These are phyloP conservation scores for Pezicula neosporulosa DNA, from an alignment of 2,329 filamentous ascomycete species.

Conservation along the genomic window DNA sequence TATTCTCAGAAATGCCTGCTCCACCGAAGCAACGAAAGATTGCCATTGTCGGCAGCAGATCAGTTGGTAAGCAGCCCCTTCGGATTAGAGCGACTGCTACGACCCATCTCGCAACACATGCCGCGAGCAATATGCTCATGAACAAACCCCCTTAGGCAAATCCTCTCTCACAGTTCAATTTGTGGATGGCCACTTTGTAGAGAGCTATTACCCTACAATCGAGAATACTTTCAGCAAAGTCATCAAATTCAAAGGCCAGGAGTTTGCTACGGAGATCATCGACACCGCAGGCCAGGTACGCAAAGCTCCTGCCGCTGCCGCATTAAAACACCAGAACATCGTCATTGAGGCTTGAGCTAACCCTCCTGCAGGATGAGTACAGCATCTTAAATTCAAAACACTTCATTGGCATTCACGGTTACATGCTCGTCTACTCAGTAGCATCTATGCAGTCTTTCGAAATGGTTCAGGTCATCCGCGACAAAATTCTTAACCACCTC, in stretches of 20 bases:
- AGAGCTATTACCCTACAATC: conserved; percentile 98
- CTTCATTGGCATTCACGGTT: conserved; percentile 98
- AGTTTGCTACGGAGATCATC: conserved; percentile 94
- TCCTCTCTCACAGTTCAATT: conserved; percentile 96
- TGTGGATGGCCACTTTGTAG: conserved; percentile 96
- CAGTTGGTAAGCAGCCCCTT: conserved; percentile 66
- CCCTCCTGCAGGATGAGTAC: conserved; percentile 76
- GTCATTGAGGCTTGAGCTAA: conserved; percentile 12
- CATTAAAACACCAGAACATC: neutral
- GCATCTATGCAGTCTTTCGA: conserved; percentile 92
- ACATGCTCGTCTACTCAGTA: conserved; percentile 98
- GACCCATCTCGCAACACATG: neutral
- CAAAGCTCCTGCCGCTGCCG: conserved; percentile 1
- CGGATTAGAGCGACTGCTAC: neutral
- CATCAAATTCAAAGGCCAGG: conserved; percentile 88
- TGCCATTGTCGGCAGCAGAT: conserved; percentile 91
- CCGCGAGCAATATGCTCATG: conserved; percentile 1
- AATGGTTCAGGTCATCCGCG: conserved; percentile 92
- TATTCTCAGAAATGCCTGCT: conserved; percentile 17
- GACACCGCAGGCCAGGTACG: conserved; percentile 91
- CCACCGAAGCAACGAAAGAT: conserved; percentile 83
- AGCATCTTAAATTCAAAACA: conserved; percentile 98
- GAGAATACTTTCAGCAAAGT: conserved; percentile 98
- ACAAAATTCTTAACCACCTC: conserved; percentile 95
- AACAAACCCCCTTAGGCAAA: conserved; percentile 63